Evolutionary conservation across 202 grass and related monocot species (phyloP), one percentile per base, ranked within the genome.

Genomic region (Musa balbisiana): DNA sequence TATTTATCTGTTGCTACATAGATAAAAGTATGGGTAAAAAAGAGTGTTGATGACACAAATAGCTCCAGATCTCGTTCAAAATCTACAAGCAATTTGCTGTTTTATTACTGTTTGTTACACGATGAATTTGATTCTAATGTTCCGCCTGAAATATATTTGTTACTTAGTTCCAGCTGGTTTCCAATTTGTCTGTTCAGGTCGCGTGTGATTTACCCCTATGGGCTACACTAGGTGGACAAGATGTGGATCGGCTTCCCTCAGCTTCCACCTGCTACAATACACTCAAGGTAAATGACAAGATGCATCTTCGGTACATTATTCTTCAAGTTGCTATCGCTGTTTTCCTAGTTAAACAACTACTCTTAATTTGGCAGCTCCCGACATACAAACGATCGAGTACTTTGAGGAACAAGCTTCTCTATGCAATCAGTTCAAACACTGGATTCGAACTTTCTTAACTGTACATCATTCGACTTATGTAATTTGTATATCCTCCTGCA

Each of bases 221-320:
- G 94, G 94, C 94, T 15, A 78, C 91, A 76, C 85, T 98, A 78
- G 94, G 94, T 70, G 94, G 94, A 8, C 94, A 98, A 81, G 94
- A 98, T 52, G 94, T 98, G 23, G 91, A 98, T 23, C 91, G 94
- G 9, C 87, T 93, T 85, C 94, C 94, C 27, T 98, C 94, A 62
- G 90, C 94, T 65, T 98, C 94, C 21, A 98, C 94, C 72, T 98
- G 94, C 82, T 98, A 98, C 84, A 98, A 93, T 15, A 98, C 88
- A 10, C 83, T 98, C 17, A 98, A 98, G 88, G 94, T 91, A 89
- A n/a, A 24, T 73, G 6, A 24, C 13, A 26, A 26, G 19, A 21
- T 51, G 52, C 22, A 12, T 20, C 43, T 63, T 13, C 0, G 9
- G 11, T 55, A 17, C 8, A 11, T 64, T 52, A 11, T 51, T 17